phyloP scores from a whole-genome alignment of 768 basidiomycete species.

The Butyriboletus loyo region DNA sequence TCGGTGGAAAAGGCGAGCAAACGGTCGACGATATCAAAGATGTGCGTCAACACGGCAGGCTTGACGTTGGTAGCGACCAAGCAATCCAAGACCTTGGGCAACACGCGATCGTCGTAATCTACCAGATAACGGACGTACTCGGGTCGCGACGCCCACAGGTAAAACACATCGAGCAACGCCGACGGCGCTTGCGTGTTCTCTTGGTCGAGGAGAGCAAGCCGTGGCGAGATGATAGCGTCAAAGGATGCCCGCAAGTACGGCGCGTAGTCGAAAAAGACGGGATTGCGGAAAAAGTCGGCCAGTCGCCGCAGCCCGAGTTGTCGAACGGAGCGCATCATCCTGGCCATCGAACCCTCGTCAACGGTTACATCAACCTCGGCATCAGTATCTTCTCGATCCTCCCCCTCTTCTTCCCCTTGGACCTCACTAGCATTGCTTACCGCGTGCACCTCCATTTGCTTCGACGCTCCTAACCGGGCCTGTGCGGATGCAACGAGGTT shows the following conservation, averaged over 20 bases:
- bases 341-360: conserved; percentile 31
- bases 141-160: conserved; percentile 63
- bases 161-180: conserved; percentile 81
- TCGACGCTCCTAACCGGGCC: conserved; percentile 39
- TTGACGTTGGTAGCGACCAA: conserved; percentile 84
- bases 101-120: conserved; percentile 59
- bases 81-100: conserved; percentile 81
- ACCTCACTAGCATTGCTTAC: conserved; percentile 24
- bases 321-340: conserved; percentile 59
- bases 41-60: conserved; percentile 69
- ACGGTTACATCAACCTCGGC: conserved; percentile 35
- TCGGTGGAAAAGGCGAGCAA: conserved; percentile 55
- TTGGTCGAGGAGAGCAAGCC: conserved; percentile 64
- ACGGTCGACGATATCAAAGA: conserved; percentile 83
- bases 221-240: conserved; percentile 73
- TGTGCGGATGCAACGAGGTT: conserved; percentile 68
- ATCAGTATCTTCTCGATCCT: conserved; percentile 35
- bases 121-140: conserved; percentile 64
- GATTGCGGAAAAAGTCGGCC: conserved; percentile 81
- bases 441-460: conserved; percentile 18
- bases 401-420: conserved; percentile 34
- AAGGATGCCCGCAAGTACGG: conserved; percentile 70
- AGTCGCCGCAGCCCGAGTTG: conserved; percentile 84
- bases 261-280: conserved; percentile 70
- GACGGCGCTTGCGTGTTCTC: conserved; percentile 95